A percentile compares a stretch with the other conserved stretches of the same genome.
Evolutionary conservation across 306 rosid genomes (phyloP).

Genomic region (Cicer yamashitae): DNA sequence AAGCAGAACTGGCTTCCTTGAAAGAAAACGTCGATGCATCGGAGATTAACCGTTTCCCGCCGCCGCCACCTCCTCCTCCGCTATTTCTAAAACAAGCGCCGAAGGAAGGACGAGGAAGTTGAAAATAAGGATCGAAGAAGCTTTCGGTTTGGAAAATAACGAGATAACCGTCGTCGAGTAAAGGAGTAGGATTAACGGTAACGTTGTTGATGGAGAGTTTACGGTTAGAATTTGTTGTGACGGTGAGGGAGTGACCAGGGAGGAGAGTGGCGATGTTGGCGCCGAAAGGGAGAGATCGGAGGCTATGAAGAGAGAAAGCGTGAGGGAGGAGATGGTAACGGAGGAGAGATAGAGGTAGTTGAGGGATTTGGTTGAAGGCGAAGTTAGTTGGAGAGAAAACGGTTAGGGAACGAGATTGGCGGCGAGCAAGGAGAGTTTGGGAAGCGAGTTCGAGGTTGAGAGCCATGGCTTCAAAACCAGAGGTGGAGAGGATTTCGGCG

Average conservation of each 20-base stretch:
- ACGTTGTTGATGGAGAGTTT: conserved; percentile 63
- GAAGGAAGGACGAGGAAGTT: conserved; percentile 13
- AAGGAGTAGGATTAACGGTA: conserved; percentile 46
- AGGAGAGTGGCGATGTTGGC: conserved; percentile 63
- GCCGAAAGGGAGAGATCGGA: conserved; percentile 63
- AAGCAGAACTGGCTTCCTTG: conserved; percentile 1
- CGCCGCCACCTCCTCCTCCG: no score
- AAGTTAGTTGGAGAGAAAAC: conserved; percentile 58
- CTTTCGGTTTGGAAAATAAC: conserved; percentile 46
- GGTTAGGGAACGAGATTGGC: conserved; percentile 53
- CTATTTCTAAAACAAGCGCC: neutral
- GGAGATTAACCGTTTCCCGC: neutral
- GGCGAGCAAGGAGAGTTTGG: conserved; percentile 45
- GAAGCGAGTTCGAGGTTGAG: conserved; percentile 60
- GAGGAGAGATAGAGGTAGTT: conserved; percentile 56
- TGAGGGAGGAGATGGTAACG: conserved; percentile 64
- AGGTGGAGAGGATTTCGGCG: conserved; percentile 58
- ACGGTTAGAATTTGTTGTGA: conserved; percentile 45
- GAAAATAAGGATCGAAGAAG: conserved; percentile 59
- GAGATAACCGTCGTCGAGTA: conserved; percentile 56
- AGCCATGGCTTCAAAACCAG: conserved; percentile 66
- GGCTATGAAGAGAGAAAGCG: conserved; percentile 53
- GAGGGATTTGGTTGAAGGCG: conserved; percentile 47
- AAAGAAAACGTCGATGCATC: conserved; percentile 9
- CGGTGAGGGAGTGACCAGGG: conserved; percentile 47